Evolutionary conservation across 2,329 filamentous ascomycete genomes (phyloP).

Genomic region (Neonectria faginata): DNA sequence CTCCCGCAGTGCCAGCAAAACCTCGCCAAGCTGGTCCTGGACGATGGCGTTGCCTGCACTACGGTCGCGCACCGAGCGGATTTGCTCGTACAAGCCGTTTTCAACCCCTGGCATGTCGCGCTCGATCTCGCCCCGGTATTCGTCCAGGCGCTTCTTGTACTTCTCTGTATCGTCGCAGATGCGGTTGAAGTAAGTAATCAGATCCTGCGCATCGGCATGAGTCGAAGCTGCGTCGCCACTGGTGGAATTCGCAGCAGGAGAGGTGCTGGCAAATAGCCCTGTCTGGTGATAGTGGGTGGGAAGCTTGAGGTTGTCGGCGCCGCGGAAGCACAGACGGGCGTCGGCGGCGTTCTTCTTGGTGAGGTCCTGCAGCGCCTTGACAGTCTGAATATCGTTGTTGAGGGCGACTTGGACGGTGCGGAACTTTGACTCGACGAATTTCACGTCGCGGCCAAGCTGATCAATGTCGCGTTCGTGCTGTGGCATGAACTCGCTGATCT

Average conservation of each 20-base stretch:
- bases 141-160: conserved; percentile 57
- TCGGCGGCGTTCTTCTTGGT: conserved; percentile 74
- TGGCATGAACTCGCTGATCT: conserved; percentile 77
- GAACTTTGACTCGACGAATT: conserved; percentile 64
- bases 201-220: conserved; percentile 55
- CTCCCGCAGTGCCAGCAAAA: conserved; percentile 54
- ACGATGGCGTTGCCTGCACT: conserved; percentile 48
- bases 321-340: conserved; percentile 77
- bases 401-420: conserved; percentile 58
- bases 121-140: conserved; percentile 60
- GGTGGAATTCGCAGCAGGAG: conserved; percentile 45
- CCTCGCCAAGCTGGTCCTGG: conserved; percentile 54
- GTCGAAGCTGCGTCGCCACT: conserved; percentile 51
- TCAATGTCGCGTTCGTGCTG: conserved; percentile 63
- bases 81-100: conserved; percentile 59
- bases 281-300: conserved; percentile 68
- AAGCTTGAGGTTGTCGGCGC: conserved; percentile 79
- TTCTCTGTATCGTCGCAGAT: conserved; percentile 57
- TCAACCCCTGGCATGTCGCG: conserved; percentile 62
- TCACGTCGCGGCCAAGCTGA: conserved; percentile 60
- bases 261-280: conserved; percentile 55
- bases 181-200: conserved; percentile 60
- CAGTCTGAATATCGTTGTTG: conserved; percentile 69
- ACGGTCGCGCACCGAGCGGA: conserved; percentile 52
- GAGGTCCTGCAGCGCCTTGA: conserved; percentile 71